phyloP scores from a whole-genome alignment of 139 green algal genomes.

The Coelastrella sp. region DNA sequence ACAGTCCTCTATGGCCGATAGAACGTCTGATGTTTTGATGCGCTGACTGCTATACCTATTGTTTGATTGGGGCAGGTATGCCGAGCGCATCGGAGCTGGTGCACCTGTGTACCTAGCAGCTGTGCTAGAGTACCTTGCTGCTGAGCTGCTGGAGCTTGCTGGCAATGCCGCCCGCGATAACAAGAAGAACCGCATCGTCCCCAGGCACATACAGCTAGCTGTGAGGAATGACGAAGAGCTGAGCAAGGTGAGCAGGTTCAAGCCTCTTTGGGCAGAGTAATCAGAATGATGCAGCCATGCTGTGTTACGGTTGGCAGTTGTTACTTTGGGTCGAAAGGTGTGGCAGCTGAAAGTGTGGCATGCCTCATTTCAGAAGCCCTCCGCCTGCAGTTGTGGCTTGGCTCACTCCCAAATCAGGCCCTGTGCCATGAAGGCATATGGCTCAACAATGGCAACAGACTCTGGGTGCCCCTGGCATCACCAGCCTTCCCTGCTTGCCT shows the following conservation, averaged over 20 bases:
- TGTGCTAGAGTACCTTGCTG: constrained; percentile 74
- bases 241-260: constrained; percentile 71
- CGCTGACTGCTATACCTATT: neutral
- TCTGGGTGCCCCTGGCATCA: no score
- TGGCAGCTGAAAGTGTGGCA: neutral
- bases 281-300: neutral
- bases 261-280: neutral
- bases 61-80: constrained; percentile 41
- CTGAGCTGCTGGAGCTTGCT: constrained; percentile 86
- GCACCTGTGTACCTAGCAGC: constrained; percentile 76
- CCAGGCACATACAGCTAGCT: constrained; percentile 91
- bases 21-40: neutral
- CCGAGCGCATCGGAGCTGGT: constrained; percentile 59
- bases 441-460: no score
- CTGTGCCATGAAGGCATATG: no score
- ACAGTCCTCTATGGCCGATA: neutral
- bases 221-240: constrained; percentile 93
- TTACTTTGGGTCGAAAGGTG: neutral
- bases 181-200: constrained; percentile 93
- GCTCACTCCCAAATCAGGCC: no score
- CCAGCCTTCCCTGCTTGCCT: no score
- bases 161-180: constrained; percentile 92
- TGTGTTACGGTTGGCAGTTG: neutral
- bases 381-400: no score
- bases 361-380: neutral